These are phyloP conservation scores for Lathyrus aphaca DNA, from an alignment of 306 rosid species.

Conservation along the genomic window DNA sequence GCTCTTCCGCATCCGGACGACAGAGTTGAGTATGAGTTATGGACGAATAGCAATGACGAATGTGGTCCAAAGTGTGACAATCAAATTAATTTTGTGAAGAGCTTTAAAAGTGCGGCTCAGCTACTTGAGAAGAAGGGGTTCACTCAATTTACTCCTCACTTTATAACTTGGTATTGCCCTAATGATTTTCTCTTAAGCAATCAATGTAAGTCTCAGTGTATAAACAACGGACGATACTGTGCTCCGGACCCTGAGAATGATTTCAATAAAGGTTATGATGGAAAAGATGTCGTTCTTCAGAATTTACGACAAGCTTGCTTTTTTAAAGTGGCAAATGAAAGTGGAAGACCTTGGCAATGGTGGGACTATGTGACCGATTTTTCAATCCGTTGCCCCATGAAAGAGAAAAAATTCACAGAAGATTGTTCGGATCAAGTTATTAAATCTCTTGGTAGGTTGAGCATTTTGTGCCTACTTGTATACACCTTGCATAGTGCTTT, in stretches of 20 bases:
- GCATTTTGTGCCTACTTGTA: slow-evolving; percentile 29
- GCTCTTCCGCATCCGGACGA: slow-evolving; percentile 99
- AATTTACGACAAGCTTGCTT: slow-evolving; percentile 95
- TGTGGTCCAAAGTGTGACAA: slow-evolving; percentile 88
- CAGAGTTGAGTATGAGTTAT: slow-evolving; percentile 91
- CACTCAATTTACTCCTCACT: slow-evolving; percentile 89
- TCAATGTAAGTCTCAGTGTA: slow-evolving; percentile 94
- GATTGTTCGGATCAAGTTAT: slow-evolving; percentile 89
- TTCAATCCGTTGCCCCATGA: slow-evolving; percentile 96
- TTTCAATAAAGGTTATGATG: slow-evolving; percentile 88
- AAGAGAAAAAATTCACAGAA: slow-evolving; percentile 60
- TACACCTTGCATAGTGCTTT: not conserved
- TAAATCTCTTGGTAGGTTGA: slow-evolving; percentile 76
- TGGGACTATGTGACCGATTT: slow-evolving; percentile 97
- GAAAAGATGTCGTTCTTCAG: slow-evolving; percentile 91
- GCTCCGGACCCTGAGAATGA: slow-evolving; percentile 99
- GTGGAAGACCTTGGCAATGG: slow-evolving; percentile 98
- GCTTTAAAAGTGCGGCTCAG: slow-evolving; percentile 91
- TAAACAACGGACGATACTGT: slow-evolving; percentile 88
- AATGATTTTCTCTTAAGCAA: slow-evolving; percentile 70
- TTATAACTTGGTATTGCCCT: slow-evolving; percentile 96
- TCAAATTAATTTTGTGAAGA: slow-evolving; percentile 76
- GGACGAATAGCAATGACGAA: slow-evolving; percentile 97
- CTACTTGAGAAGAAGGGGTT: slow-evolving; percentile 83
- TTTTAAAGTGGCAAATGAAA: slow-evolving; percentile 85